Evolutionary conservation across 768 basidiomycete genomes (phyloP).

Genomic region (Lyophyllum decastes): DNA sequence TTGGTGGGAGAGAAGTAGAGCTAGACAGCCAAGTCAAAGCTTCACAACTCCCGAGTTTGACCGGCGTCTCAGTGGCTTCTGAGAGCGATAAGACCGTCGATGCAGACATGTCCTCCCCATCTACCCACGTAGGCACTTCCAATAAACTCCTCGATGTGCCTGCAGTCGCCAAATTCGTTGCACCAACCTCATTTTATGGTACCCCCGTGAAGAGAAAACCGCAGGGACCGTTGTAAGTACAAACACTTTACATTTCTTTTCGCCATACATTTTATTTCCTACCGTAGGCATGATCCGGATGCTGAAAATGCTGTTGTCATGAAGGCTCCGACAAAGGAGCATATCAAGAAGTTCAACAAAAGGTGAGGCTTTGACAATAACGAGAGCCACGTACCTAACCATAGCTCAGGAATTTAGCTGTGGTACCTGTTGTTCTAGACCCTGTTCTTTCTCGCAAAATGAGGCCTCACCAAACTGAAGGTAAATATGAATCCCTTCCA

Average conservation of each 20-base stretch:
- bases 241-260: neutral
- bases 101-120: conserved; percentile 4
- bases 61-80: neutral
- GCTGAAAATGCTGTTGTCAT: conserved; percentile 83
- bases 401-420: conserved; percentile 50
- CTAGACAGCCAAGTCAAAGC: conserved; percentile 52
- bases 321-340: conserved; percentile 71
- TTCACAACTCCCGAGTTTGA: conserved; percentile 52
- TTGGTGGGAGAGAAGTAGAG: conserved; percentile 64
- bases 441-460: conserved; percentile 77
- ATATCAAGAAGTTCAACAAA: conserved; percentile 68
- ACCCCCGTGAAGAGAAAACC: conserved; percentile 35
- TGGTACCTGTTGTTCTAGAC: conserved; percentile 88
- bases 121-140: neutral
- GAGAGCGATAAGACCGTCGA: conserved; percentile 9
- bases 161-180: conserved; percentile 35
- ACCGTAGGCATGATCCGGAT: conserved; percentile 71
- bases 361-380: conserved; percentile 46
- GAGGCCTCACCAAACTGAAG: conserved; percentile 90
- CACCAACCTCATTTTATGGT: conserved; percentile 67
- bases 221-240: conserved; percentile 47
- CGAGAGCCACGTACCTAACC: neutral
- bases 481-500: conserved; percentile 31
- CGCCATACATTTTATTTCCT: neutral
- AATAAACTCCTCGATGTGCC: conserved; percentile 12